phyloP scores from a whole-genome alignment of 139 green algal species.

The Ostreobium quekettii region DNA sequence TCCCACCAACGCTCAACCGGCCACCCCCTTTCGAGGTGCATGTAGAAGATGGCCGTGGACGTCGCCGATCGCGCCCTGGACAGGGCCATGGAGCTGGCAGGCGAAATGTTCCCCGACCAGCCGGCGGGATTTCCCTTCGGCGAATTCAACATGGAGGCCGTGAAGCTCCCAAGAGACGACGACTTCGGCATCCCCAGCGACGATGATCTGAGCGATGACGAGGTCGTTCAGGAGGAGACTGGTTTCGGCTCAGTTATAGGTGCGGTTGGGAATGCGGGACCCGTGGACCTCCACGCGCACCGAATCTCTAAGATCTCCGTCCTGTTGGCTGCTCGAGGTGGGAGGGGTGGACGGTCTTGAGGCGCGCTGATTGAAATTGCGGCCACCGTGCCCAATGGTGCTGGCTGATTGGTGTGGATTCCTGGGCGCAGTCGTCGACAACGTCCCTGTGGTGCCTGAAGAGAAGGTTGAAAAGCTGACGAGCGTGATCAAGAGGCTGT shows the following conservation, averaged over 20 bases:
- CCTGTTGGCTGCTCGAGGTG: background rate
- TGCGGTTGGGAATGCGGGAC: slow-evolving; percentile 27
- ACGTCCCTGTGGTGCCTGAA: slow-evolving; percentile 73
- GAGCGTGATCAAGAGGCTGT: slow-evolving; percentile 83
- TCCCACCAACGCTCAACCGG: too few species aligned
- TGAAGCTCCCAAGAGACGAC: slow-evolving; percentile 81
- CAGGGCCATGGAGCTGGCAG: slow-evolving; percentile 21
- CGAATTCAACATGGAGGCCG: slow-evolving; percentile 73
- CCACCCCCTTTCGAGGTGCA: too few species aligned
- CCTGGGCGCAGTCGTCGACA: slow-evolving; percentile 78
- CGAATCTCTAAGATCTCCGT: slow-evolving; percentile 12
- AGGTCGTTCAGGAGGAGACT: slow-evolving; percentile 73
- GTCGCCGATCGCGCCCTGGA: background rate
- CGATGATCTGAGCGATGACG: slow-evolving; percentile 75
- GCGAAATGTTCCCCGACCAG: slow-evolving; percentile 42
- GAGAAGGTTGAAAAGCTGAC: slow-evolving; percentile 95
- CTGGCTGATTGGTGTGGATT: background rate
- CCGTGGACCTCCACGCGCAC: background rate
- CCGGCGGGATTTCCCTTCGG: slow-evolving; percentile 73
- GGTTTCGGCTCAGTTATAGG: slow-evolving; percentile 91
- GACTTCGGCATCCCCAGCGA: slow-evolving; percentile 80
- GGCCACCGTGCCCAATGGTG: too few species aligned
- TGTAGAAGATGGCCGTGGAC: background rate
- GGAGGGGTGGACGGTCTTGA: background rate
- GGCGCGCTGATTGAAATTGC: background rate